Evolutionary conservation across 495 filamentous ascomycete genomes (phyloP).

Genomic region (Xanthoparmelia taractica): DNA sequence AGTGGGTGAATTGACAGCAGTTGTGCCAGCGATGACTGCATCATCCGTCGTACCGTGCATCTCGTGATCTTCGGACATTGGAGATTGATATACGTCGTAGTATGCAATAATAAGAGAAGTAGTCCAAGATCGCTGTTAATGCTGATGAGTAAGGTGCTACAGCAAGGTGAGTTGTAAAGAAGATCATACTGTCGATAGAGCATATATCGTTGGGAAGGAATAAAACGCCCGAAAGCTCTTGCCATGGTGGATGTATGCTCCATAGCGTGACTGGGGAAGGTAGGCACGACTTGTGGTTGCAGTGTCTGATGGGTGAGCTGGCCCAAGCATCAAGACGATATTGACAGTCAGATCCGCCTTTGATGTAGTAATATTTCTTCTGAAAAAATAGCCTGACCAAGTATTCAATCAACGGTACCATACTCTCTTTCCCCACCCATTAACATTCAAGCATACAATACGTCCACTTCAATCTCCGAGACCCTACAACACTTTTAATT

Average conservation of each 20-base stretch:
- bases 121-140: background rate
- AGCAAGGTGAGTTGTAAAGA: background rate
- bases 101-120: background rate
- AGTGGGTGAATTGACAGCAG: background rate
- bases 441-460: too few species aligned
- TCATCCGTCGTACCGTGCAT: background rate
- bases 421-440: background rate
- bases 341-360: background rate
- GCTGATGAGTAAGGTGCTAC: background rate
- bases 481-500: too few species aligned
- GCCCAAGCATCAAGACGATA: background rate
- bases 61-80: background rate
- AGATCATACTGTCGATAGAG: slow-evolving; percentile 1
- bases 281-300: background rate
- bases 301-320: background rate
- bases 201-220: background rate
- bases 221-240: background rate
- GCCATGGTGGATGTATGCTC: background rate
- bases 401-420: background rate
- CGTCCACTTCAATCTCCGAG: too few species aligned
- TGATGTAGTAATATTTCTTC: background rate
- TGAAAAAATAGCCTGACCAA: background rate
- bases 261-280: background rate
- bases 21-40: background rate
- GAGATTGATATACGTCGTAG: background rate